These are phyloP conservation scores for Kwoniella newhampshirensis DNA, from an alignment of 768 basidiomycete genomes.

Conservation along the genomic window DNA sequence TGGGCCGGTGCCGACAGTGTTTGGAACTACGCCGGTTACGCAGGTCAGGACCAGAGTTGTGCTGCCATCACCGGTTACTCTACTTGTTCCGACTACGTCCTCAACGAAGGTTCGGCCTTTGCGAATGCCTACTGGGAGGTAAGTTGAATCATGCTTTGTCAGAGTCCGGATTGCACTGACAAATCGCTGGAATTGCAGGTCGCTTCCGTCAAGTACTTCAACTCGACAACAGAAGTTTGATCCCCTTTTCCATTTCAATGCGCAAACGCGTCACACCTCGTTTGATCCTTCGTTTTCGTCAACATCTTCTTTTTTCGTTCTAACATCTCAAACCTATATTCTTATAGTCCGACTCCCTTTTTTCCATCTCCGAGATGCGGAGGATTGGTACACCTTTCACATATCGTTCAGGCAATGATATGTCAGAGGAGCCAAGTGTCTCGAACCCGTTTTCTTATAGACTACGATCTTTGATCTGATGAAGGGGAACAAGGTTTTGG, in stretches of 20 bases:
- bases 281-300: background rate
- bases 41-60: slow-evolving; percentile 81
- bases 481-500: too few species aligned
- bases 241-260: background rate
- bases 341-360: too few species aligned
- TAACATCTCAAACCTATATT: too few species aligned
- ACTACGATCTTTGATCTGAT: too few species aligned
- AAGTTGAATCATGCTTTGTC: too few species aligned
- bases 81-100: slow-evolving; percentile 76
- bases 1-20: slow-evolving; percentile 71
- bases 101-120: slow-evolving; percentile 61
- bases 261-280: background rate
- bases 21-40: slow-evolving; percentile 75
- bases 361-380: too few species aligned
- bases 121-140: slow-evolving; percentile 52
- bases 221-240: slow-evolving; percentile 44
- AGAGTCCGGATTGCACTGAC: background rate
- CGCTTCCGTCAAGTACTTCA: slow-evolving; percentile 52
- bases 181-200: slow-evolving; percentile 12
- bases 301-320: too few species aligned
- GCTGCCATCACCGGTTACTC: slow-evolving; percentile 76
- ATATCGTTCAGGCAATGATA: too few species aligned
- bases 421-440: too few species aligned
- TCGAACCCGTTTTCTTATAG: too few species aligned
- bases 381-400: too few species aligned